These are phyloP conservation scores for Botrytis galanthina DNA, from an alignment of 2,329 filamentous ascomycete genomes.

Conservation along the genomic window DNA sequence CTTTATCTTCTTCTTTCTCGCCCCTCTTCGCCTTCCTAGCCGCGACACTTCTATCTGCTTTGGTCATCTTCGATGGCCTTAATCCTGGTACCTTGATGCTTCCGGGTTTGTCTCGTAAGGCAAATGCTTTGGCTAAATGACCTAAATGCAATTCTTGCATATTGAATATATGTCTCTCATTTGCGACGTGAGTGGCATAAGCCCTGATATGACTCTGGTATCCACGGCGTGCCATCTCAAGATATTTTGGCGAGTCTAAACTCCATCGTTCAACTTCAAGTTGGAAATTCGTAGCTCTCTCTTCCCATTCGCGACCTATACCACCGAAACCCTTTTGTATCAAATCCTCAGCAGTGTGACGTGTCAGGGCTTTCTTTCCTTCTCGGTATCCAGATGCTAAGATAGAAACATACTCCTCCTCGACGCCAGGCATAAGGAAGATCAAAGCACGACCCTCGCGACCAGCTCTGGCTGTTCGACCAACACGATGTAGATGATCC, in stretches of 20 bases:
- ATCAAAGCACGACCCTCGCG: conserved; percentile 82
- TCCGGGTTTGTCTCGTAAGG: conserved; percentile 80
- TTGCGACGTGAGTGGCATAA: conserved; percentile 88
- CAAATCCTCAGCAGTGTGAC: conserved; percentile 63
- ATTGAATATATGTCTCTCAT: conserved; percentile 84
- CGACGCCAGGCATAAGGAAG: conserved; percentile 85
- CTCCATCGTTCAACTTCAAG: conserved; percentile 65
- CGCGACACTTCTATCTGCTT: conserved; percentile 42
- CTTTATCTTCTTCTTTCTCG: conserved; percentile 39
- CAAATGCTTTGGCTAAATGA: conserved; percentile 92
- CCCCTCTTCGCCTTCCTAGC: conserved; percentile 39
- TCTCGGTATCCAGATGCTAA: conserved; percentile 43
- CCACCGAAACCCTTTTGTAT: conserved; percentile 62
- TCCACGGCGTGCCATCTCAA: conserved; percentile 78
- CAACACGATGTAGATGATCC: conserved; percentile 92
- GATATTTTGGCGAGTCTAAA: conserved; percentile 60
- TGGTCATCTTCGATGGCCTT: conserved; percentile 45
- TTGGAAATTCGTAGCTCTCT: conserved; percentile 65
- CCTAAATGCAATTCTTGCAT: conserved; percentile 89
- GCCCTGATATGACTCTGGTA: conserved; percentile 92
- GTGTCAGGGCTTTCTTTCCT: conserved; percentile 63
- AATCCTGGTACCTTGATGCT: conserved; percentile 62
- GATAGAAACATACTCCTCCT: conserved; percentile 80
- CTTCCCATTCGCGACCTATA: conserved; percentile 57
- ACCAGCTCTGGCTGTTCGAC: conserved; percentile 90